A percentile compares a stretch with the other conserved stretches of the same genome.
phyloP scores from a whole-genome alignment of 352 stramenopile genomes.

The Phytophthora pistaciae region DNA sequence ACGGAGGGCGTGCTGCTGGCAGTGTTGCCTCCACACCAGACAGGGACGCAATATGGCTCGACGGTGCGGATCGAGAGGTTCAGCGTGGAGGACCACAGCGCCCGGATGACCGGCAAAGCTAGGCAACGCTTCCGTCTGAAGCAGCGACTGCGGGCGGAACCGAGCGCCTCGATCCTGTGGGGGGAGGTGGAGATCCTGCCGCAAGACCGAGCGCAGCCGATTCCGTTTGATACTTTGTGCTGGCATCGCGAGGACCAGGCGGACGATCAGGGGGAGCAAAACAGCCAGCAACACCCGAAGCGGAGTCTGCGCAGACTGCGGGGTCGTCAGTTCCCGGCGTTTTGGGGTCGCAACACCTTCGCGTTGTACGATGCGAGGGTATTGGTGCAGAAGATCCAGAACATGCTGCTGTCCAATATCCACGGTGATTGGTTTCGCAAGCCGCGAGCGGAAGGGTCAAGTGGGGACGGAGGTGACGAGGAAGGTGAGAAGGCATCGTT shows the following conservation, averaged over 20 bases:
- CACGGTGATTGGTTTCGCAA: slow-evolving; percentile 81
- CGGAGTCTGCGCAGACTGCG: slow-evolving; percentile 24
- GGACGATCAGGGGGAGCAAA: background rate
- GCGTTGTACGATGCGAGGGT: slow-evolving; percentile 64
- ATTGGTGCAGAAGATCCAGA: slow-evolving; percentile 74
- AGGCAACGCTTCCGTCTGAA: slow-evolving; percentile 75
- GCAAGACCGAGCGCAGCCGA: slow-evolving; percentile 42
- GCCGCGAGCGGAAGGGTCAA: slow-evolving; percentile 17
- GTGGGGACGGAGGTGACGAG: slow-evolving; percentile 12
- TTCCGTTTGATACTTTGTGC: slow-evolving; percentile 52
- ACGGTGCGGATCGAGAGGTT: slow-evolving; percentile 81
- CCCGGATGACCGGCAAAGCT: slow-evolving; percentile 63
- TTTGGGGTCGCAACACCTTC: slow-evolving; percentile 59
- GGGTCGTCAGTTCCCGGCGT: slow-evolving; percentile 50
- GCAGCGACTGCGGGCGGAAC: slow-evolving; percentile 27
- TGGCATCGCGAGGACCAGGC: slow-evolving; percentile 11
- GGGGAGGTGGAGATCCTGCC: slow-evolving; percentile 76
- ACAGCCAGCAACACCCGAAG: slow-evolving; percentile 8
- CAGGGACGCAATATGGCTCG: slow-evolving; percentile 60
- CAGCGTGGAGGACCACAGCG: slow-evolving; percentile 48
- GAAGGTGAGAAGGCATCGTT: slow-evolving; percentile 29
- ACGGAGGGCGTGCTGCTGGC: slow-evolving; percentile 64
- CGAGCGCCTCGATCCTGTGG: slow-evolving; percentile 17
- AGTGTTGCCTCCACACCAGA: slow-evolving; percentile 65
- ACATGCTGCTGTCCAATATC: slow-evolving; percentile 72